Evolutionary conservation across 148 eudicot species (phyloP), one percentile per base, ranked within the genome.

Genomic region (Chenopodium album): DNA sequence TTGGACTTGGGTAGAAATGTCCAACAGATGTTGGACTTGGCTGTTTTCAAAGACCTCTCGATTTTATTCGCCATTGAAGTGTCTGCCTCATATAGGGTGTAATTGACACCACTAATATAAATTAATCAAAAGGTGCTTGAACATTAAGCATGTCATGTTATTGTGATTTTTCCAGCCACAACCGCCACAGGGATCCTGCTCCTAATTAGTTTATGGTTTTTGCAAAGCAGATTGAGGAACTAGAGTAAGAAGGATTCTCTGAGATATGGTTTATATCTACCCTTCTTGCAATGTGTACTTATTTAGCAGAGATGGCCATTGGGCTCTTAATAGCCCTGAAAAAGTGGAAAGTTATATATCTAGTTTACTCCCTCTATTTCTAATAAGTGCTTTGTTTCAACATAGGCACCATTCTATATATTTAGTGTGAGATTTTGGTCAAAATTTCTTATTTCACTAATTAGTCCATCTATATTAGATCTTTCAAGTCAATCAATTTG

Each of bases 221-320:
- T 19, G 50, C 28, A 14, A 32, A 6, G n/a, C 23, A 22, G 50
- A 52, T 31, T 34, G 20, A 31, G 16, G 5, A 67, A 20, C 1
- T 23, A 29, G 75, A 41, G 46, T 10, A 48, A 47, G 75, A 80
- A 34, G 28, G 44, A 71, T 71, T 20, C 69, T 56, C 54, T 23
- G 14, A 71, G 17, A 28, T 66, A 59, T 17, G n/a, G 68, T 23
- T 41, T 59, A 41, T 72, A 11, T 73, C 0, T n/a, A 4, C 74
- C 74, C 59, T 73, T 73, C 60, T 73, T 73, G 60, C 56, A 72
- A 46, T 72, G 28, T 72, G 28, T 5, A 23, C 69, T n/a, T 16
- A 23, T 65, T 9, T 65, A n/a, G n/a, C 10, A 65, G 26, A 23
- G 68, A 64, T 22, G 29, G 28, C 29, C 68, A 26, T 16, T 59